Conservation (phyloP, 164 flowering plant species). For the Echeveria elegans region DNA sequence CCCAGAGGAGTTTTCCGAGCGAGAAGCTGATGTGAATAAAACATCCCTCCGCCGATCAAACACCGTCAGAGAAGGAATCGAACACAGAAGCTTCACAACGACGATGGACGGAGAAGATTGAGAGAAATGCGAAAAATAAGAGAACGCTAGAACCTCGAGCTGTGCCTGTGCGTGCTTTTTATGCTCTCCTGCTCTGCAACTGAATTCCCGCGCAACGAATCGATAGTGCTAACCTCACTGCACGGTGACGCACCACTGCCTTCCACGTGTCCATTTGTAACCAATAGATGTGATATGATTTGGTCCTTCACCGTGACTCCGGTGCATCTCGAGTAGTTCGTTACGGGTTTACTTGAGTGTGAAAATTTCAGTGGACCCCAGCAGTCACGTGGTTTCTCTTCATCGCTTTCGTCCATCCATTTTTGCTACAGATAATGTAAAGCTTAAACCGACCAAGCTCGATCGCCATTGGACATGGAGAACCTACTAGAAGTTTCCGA, state of each 20-base stretch:
- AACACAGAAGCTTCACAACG: no score
- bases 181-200: background rate
- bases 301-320: background rate
- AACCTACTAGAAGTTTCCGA: constrained; percentile 42
- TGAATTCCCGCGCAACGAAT: background rate
- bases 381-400: background rate
- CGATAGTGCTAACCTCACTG: background rate
- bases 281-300: background rate
- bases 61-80: background rate
- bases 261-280: background rate
- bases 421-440: background rate
- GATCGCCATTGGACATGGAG: constrained; percentile 17
- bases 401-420: background rate
- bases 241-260: background rate
- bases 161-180: background rate
- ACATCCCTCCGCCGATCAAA: constrained; percentile 32
- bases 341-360: no score
- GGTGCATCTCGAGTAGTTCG: background rate
- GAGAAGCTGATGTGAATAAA: constrained; percentile 89
- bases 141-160: background rate
- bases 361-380: background rate
- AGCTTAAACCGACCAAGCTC: background rate
- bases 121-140: background rate
- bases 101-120: no score
- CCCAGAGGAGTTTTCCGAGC: constrained; percentile 92